Evolutionary conservation across 148 eudicot genomes (phyloP).

Genomic region (Camellia lanceoleosa): DNA sequence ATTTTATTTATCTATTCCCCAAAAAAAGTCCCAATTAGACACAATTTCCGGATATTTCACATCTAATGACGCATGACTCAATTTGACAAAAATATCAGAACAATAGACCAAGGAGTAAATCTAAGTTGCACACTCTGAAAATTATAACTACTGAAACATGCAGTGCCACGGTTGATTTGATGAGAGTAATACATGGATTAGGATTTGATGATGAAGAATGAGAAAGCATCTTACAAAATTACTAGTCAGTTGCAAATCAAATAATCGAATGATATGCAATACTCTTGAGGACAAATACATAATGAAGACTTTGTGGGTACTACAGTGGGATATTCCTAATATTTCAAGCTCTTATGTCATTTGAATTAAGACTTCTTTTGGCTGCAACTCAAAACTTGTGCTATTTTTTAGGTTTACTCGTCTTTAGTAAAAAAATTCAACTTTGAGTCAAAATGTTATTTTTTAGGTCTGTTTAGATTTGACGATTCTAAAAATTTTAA

Average conservation of each 20-base stretch:
- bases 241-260: not conserved
- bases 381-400: not conserved
- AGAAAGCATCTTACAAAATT: not conserved
- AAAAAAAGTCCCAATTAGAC: not conserved
- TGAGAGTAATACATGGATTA: not conserved
- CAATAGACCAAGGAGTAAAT: constrained; percentile 7
- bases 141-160: not conserved
- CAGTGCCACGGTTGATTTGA: not conserved
- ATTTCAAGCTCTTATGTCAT: not conserved
- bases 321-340: not conserved
- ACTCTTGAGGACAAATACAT: not conserved
- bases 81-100: not conserved
- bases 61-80: not conserved
- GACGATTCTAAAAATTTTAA: no score
- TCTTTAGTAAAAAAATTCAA: no score
- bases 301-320: constrained; percentile 1
- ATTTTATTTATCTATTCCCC: no score
- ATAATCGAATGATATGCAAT: not conserved
- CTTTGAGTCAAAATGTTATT: no score
- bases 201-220: not conserved
- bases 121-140: not conserved
- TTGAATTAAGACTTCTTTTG: not conserved
- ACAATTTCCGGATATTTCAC: not conserved
- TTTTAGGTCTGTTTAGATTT: no score
- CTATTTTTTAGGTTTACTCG: not conserved